Evolutionary conservation across 2,329 filamentous ascomycete genomes (phyloP).

Genomic region (Botrytis sinoallii): DNA sequence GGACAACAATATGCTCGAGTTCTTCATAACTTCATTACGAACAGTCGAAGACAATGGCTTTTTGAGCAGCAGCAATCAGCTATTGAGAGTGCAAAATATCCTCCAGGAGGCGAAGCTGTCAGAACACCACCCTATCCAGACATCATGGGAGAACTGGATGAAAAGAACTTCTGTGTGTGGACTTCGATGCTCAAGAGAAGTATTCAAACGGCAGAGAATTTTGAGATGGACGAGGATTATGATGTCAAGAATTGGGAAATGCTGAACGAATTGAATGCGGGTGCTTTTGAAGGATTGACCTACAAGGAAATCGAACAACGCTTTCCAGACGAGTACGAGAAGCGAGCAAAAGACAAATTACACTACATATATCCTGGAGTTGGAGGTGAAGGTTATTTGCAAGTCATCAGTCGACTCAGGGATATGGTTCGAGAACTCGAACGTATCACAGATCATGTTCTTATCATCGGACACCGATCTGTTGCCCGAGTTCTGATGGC

Average conservation of each 20-base stretch:
- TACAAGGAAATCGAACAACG: constrained; percentile 84
- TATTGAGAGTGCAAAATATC: constrained; percentile 68
- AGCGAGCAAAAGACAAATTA: constrained; percentile 81
- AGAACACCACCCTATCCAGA: constrained; percentile 94
- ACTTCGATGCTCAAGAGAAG: constrained; percentile 94
- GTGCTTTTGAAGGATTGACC: constrained; percentile 90
- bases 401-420: constrained; percentile 91
- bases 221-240: constrained; percentile 87
- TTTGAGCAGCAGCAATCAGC: constrained; percentile 74
- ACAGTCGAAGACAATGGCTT: constrained; percentile 78
- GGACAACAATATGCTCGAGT: constrained; percentile 76
- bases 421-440: constrained; percentile 97
- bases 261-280: constrained; percentile 94
- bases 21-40: constrained; percentile 78
- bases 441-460: constrained; percentile 91
- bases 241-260: constrained; percentile 98
- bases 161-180: constrained; percentile 97
- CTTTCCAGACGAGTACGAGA: constrained; percentile 76
- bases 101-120: constrained; percentile 78
- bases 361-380: constrained; percentile 96
- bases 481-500: constrained; percentile 90
- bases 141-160: constrained; percentile 63
- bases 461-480: constrained; percentile 89
- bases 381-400: constrained; percentile 92
- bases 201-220: constrained; percentile 82